Conservation (phyloP, 1,139 yeast species). For the Yamadazyma trypodendri region DNA sequence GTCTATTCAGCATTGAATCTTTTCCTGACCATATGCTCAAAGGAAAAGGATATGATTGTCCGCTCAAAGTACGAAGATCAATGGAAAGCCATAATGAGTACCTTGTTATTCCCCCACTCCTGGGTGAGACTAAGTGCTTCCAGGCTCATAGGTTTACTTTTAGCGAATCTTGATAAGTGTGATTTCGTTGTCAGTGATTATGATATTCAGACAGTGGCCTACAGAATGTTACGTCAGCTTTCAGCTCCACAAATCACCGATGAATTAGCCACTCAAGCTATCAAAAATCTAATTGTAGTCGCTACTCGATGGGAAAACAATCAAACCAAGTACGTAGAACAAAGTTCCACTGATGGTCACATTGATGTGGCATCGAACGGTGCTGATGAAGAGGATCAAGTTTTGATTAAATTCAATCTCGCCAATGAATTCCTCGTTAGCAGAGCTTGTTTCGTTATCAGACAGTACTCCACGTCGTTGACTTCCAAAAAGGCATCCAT, state of each 20-base stretch:
- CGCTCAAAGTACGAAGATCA: slow-evolving; percentile 26
- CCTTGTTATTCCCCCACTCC: slow-evolving; percentile 80
- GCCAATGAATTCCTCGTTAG: slow-evolving; percentile 66
- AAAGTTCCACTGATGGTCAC: slow-evolving; percentile 9
- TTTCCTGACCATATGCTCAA: slow-evolving; percentile 41
- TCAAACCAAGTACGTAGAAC: slow-evolving; percentile 32
- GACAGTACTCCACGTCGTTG: slow-evolving; percentile 58
- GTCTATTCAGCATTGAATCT: slow-evolving; percentile 66
- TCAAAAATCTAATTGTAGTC: slow-evolving; percentile 65
- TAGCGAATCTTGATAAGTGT: slow-evolving; percentile 39
- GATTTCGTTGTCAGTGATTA: slow-evolving; percentile 31
- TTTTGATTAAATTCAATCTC: slow-evolving; percentile 23
- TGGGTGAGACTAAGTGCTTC: slow-evolving; percentile 81
- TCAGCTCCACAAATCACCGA: slow-evolving; percentile 75
- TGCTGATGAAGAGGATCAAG: slow-evolving; percentile 21
- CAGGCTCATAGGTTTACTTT: slow-evolving; percentile 55
- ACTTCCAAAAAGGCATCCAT: slow-evolving; percentile 67
- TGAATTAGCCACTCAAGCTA: slow-evolving; percentile 61
- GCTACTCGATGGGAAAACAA: slow-evolving; percentile 62
- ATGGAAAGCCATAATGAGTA: slow-evolving; percentile 55
- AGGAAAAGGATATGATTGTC: slow-evolving; percentile 31
- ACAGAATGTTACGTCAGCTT: slow-evolving; percentile 70
- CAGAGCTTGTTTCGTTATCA: slow-evolving; percentile 60
- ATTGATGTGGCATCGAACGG: slow-evolving; percentile 13
- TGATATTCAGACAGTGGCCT: slow-evolving; percentile 63